Evolutionary conservation across 2,329 filamentous ascomycete genomes (phyloP).

Genomic region (Pezicula carpinea): DNA sequence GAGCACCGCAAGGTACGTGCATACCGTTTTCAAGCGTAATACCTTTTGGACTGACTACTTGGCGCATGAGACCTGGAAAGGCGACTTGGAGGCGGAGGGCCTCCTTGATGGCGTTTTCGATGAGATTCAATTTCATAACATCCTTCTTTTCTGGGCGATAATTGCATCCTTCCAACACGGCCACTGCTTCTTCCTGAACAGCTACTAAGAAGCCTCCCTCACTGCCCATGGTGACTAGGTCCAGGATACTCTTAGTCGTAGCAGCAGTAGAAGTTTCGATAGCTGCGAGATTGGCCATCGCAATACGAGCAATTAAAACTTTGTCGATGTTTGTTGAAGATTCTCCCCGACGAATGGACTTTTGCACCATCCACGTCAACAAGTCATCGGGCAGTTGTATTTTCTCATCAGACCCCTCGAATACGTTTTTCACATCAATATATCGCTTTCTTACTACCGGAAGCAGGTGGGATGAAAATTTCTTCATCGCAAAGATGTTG

Average conservation of each 20-base stretch:
- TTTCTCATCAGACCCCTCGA: neutral
- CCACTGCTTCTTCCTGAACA: neutral
- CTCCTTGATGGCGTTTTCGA: slow-evolving; percentile 1
- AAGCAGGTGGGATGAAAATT: neutral
- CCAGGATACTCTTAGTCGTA: slow-evolving; percentile 1
- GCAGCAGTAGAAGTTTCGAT: slow-evolving; percentile 3
- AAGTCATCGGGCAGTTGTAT: neutral
- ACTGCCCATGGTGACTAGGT: neutral
- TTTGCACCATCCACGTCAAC: slow-evolving; percentile 1
- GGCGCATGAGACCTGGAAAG: slow-evolving; percentile 2
- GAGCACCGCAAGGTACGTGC: slow-evolving; percentile 1
- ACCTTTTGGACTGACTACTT: slow-evolving; percentile 1
- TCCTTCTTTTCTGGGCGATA: neutral
- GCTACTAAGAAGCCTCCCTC: neutral
- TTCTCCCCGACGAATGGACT: slow-evolving; percentile 2
- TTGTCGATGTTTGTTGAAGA: slow-evolving; percentile 1
- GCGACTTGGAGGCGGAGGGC: slow-evolving; percentile 1
- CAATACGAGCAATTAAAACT: neutral
- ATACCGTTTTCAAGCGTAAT: slow-evolving; percentile 1
- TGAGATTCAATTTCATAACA: neutral
- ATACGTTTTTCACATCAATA: slow-evolving; percentile 1
- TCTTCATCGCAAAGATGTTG: slow-evolving; percentile 1
- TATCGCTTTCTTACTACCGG: slow-evolving; percentile 1
- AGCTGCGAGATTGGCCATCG: neutral
- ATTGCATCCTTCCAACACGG: slow-evolving; percentile 1